These are phyloP conservation scores for Trichoderma virens DNA, from an alignment of 495 filamentous ascomycete genomes.

Conservation along the genomic window DNA sequence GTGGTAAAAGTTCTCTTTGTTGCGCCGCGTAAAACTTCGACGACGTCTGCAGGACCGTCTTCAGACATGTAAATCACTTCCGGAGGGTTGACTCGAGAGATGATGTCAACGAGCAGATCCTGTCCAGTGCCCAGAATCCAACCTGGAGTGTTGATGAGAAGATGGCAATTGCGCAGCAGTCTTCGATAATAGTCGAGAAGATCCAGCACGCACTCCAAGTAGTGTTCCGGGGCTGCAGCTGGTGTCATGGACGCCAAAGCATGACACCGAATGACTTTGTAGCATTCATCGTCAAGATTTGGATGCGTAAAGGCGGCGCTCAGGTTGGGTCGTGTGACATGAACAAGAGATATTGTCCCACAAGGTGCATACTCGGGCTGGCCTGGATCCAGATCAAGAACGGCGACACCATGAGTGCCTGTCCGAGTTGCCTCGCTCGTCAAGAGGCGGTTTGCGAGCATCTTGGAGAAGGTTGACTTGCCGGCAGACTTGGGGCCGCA, in stretches of 20 bases:
- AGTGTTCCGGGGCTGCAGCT: constrained; percentile 63
- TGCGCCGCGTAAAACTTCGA: constrained; percentile 45
- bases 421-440: constrained; percentile 17
- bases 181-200: constrained; percentile 57
- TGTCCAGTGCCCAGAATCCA: constrained; percentile 75
- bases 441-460: constrained; percentile 70
- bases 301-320: constrained; percentile 72
- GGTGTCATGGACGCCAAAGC: constrained; percentile 64
- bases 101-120: constrained; percentile 58
- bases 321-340: constrained; percentile 56
- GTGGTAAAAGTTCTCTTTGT: constrained; percentile 27
- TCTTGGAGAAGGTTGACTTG: constrained; percentile 75
- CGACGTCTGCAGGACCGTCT: constrained; percentile 57
- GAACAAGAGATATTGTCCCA: constrained; percentile 66
- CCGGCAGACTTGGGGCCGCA: constrained; percentile 79
- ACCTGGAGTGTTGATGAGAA: constrained; percentile 76
- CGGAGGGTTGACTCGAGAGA: constrained; percentile 39
- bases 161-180: constrained; percentile 38
- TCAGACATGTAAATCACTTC: constrained; percentile 71
- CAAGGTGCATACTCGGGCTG: constrained; percentile 76
- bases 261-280: constrained; percentile 53
- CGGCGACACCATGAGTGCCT: constrained; percentile 37
- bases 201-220: constrained; percentile 58
- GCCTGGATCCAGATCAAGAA: constrained; percentile 77
- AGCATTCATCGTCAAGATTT: constrained; percentile 19